A percentile compares a stretch with the other conserved stretches of the same genome.
phyloP scores from a whole-genome alignment of 148 eudicot species.

The Amaranthus hypochondriacus region DNA sequence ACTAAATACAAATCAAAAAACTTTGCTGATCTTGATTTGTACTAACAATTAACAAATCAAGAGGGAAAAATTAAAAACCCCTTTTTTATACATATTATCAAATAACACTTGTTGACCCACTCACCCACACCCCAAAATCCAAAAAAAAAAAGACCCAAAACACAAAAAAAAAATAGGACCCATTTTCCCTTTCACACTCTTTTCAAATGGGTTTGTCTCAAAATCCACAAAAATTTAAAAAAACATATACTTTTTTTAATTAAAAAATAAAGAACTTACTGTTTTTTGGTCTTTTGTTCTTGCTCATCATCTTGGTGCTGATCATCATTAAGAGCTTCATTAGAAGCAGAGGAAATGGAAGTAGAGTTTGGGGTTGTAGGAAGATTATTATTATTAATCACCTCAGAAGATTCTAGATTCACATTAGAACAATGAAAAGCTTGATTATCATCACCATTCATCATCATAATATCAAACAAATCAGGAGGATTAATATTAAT shows the following conservation, averaged over 20 bases:
- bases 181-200: conserved; percentile 27
- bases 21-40: conserved; percentile 12
- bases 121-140: not conserved
- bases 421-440: conserved; percentile 1
- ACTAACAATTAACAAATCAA: conserved; percentile 6
- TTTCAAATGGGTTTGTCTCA: conserved; percentile 26
- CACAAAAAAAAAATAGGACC: conserved; percentile 21
- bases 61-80: not conserved
- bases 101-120: conserved; percentile 18
- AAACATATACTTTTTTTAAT: not conserved
- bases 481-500: conserved; percentile 21
- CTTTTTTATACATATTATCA: not conserved
- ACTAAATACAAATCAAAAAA: no score
- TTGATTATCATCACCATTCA: conserved; percentile 8
- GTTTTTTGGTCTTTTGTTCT: conserved; percentile 32
- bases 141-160: not conserved
- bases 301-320: conserved; percentile 14
- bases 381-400: conserved; percentile 18
- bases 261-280: conserved; percentile 27
- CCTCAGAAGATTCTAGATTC: conserved; percentile 27
- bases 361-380: conserved; percentile 60
- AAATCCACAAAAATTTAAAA: conserved; percentile 5
- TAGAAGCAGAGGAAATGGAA: conserved; percentile 46
- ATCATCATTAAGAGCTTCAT: conserved; percentile 21
- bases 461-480: conserved; percentile 20